phyloP scores from a whole-genome alignment of 106 monocot genomes.

The Dendrobium nobile region DNA sequence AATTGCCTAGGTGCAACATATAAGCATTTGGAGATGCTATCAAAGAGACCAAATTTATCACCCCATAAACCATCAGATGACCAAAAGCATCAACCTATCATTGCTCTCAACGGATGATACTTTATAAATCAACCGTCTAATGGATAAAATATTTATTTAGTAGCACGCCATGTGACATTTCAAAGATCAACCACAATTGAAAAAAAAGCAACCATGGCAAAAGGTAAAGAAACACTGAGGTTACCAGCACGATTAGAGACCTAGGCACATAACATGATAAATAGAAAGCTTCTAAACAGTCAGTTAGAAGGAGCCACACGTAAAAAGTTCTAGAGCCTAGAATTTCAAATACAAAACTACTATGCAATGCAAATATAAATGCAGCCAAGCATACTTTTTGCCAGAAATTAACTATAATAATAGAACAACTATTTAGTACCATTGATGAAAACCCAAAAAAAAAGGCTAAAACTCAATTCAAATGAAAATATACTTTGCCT shows the following conservation, averaged over 20 bases:
- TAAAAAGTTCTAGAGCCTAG: too few species aligned
- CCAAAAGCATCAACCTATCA: neutral
- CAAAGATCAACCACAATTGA: neutral
- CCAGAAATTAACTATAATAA: too few species aligned
- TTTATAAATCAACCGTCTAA: neutral
- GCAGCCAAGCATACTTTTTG: too few species aligned
- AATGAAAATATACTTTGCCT: too few species aligned
- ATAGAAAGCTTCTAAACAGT: neutral
- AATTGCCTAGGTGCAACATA: neutral
- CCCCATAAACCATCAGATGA: neutral
- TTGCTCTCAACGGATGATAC: neutral
- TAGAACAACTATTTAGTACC: too few species aligned
- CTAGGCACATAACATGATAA: neutral
- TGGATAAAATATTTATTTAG: neutral
- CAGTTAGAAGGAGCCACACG: too few species aligned
- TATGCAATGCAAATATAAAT: too few species aligned
- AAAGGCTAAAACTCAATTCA: too few species aligned
- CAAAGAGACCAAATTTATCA: neutral
- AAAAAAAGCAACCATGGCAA: neutral
- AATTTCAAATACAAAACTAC: too few species aligned
- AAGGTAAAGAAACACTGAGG: neutral
- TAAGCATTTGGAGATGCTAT: neutral
- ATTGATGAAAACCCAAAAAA: too few species aligned
- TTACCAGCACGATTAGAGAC: neutral
- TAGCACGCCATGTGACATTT: neutral